These are phyloP conservation scores for Citrullus amarus DNA, from an alignment of 306 rosid species.

Conservation along the genomic window DNA sequence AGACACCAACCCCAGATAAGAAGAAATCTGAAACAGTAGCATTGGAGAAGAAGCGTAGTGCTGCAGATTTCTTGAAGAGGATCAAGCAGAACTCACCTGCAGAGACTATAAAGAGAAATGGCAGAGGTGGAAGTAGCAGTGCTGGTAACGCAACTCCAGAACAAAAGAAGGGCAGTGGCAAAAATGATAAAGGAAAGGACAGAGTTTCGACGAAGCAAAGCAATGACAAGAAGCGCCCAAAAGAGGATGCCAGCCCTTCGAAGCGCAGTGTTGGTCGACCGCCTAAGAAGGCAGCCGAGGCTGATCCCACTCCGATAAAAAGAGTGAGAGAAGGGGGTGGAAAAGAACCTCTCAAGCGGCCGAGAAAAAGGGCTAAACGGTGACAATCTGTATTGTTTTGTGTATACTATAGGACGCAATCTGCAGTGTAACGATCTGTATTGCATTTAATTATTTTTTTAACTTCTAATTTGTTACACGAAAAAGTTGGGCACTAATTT, in stretches of 20 bases:
- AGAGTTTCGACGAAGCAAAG: slow-evolving; percentile 22
- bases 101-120: slow-evolving; percentile 22
- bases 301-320: slow-evolving; percentile 27
- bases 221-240: slow-evolving; percentile 32
- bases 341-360: slow-evolving; percentile 26
- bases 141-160: slow-evolving; percentile 14
- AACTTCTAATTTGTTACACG: slow-evolving; percentile 3
- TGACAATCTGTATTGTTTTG: slow-evolving; percentile 11
- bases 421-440: background rate
- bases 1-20: slow-evolving; percentile 30
- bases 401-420: slow-evolving; percentile 4
- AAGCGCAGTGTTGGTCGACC: slow-evolving; percentile 77
- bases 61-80: slow-evolving; percentile 74
- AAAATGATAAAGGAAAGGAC: slow-evolving; percentile 27
- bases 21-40: slow-evolving; percentile 32
- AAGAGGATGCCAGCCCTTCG: slow-evolving; percentile 43
- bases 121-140: slow-evolving; percentile 10
- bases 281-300: slow-evolving; percentile 42
- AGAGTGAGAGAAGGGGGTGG: slow-evolving; percentile 51
- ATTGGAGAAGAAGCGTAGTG: slow-evolving; percentile 50
- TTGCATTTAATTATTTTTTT: slow-evolving; percentile 5
- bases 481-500: background rate
- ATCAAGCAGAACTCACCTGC: slow-evolving; percentile 45
- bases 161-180: slow-evolving; percentile 32
- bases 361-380: slow-evolving; percentile 53